Evolutionary conservation across 148 eudicot genomes (phyloP).

Genomic region (Polygonum maritimum): DNA sequence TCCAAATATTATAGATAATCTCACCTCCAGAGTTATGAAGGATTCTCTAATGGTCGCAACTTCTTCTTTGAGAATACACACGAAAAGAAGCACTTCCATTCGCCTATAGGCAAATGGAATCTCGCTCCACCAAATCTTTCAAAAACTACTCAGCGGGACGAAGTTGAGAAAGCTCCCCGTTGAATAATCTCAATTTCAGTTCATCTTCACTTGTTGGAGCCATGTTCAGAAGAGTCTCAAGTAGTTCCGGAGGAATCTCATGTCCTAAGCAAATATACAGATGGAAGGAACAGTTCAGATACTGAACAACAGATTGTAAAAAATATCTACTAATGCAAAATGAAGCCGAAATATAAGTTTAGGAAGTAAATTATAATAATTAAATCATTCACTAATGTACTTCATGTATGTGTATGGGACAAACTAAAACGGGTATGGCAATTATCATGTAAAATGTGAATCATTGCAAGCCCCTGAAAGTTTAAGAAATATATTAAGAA

Average conservation of each 20-base stretch:
- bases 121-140: conserved; percentile 56
- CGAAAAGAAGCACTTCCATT: conserved; percentile 51
- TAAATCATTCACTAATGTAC: background rate
- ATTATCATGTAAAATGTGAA: background rate
- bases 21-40: conserved; percentile 54
- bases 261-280: conserved; percentile 22
- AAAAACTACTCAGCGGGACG: conserved; percentile 78
- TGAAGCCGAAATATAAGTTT: background rate
- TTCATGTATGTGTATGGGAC: background rate
- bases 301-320: background rate
- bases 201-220: conserved; percentile 73
- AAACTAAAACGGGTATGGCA: background rate
- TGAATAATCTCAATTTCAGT: conserved; percentile 52
- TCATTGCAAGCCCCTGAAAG: background rate
- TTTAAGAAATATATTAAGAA: background rate
- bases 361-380: background rate
- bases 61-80: conserved; percentile 60
- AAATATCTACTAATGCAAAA: background rate
- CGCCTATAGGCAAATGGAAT: conserved; percentile 67
- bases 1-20: background rate
- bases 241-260: conserved; percentile 70
- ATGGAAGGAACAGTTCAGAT: background rate
- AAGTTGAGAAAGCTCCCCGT: conserved; percentile 53
- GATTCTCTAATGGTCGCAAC: conserved; percentile 37
- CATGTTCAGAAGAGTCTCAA: conserved; percentile 69